Conservation (phyloP, 257 asterid species). For the Ligustrum vulgare region DNA sequence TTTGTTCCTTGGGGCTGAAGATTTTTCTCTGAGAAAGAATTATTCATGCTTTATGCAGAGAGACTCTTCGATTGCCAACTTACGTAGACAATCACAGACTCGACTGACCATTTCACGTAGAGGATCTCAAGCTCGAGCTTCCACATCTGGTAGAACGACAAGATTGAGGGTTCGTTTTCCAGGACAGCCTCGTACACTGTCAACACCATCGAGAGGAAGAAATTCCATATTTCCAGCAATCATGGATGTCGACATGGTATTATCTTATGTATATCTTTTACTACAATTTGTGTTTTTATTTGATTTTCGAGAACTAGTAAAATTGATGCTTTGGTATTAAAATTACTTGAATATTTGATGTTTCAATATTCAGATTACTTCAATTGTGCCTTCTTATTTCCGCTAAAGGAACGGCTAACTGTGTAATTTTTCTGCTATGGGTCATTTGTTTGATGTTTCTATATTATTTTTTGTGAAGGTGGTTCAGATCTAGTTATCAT, state of each 20-base stretch:
- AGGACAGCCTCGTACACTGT: conserved; percentile 58
- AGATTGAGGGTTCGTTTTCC: conserved; percentile 74
- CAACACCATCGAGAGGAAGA: conserved; percentile 43
- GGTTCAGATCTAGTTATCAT: conserved; percentile 1
- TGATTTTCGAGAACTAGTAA: conserved; percentile 14
- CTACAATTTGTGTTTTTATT: conserved; percentile 3
- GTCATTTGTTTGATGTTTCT: not conserved
- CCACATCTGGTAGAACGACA: conserved; percentile 52
- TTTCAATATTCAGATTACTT: not conserved
- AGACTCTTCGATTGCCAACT: conserved; percentile 32
- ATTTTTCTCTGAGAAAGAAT: conserved; percentile 15
- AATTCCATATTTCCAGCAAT: conserved; percentile 62
- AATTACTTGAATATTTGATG: not conserved
- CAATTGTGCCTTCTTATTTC: not conserved
- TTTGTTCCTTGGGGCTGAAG: conserved; percentile 2
- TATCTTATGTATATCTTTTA: conserved; percentile 9
- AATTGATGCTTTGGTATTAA: not conserved
- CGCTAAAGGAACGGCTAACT: conserved; percentile 4
- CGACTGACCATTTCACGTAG: conserved; percentile 45
- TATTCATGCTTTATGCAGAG: conserved; percentile 47
- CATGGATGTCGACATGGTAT: conserved; percentile 86
- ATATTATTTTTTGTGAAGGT: not conserved
- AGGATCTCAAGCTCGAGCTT: conserved; percentile 44
- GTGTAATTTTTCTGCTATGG: not conserved
- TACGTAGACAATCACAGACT: conserved; percentile 47